Evolutionary conservation across 2,329 filamentous ascomycete species (phyloP).

Genomic region (Cyphellophora attinorum): DNA sequence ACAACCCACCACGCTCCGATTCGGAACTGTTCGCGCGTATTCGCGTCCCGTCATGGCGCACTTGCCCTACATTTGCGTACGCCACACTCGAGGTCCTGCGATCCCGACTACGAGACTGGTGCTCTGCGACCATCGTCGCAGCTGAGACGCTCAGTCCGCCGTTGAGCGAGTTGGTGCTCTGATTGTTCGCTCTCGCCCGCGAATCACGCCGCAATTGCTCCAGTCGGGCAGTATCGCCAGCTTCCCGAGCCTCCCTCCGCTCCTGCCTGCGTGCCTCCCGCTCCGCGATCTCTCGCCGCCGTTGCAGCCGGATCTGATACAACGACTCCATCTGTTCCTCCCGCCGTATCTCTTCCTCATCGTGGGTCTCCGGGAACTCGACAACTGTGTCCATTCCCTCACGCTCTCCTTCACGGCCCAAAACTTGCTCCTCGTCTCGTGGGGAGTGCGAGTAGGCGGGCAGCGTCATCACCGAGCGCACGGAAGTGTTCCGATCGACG

Average conservation of each 20-base stretch:
- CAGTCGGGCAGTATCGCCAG: conserved; percentile 62
- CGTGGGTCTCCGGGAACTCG: conserved; percentile 69
- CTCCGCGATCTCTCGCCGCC: conserved; percentile 65
- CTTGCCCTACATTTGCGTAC: conserved; percentile 37
- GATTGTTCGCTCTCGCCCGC: conserved; percentile 39
- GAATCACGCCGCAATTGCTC: conserved; percentile 50
- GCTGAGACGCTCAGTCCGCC: conserved; percentile 22
- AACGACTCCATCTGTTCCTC: conserved; percentile 89
- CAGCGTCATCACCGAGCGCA: conserved; percentile 89
- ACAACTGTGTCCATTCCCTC: conserved; percentile 85
- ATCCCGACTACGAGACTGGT: conserved; percentile 33
- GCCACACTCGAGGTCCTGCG: conserved; percentile 37
- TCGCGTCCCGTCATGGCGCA: conserved; percentile 40
- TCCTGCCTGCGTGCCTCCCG: conserved; percentile 65
- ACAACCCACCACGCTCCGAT: conserved; percentile 36
- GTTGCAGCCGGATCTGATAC: conserved; percentile 76
- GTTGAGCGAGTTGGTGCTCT: conserved; percentile 21
- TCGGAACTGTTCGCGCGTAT: conserved; percentile 36
- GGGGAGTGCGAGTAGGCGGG: conserved; percentile 72
- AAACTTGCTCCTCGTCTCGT: conserved; percentile 66
- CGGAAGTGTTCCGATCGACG: conserved; percentile 73
- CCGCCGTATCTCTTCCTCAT: conserved; percentile 67
- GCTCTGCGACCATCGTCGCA: conserved; percentile 31
- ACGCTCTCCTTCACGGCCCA: conserved; percentile 83
- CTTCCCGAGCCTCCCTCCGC: conserved; percentile 60